phyloP scores from a whole-genome alignment of 2,329 filamentous ascomycete genomes.

The Trichoderma polysporum region DNA sequence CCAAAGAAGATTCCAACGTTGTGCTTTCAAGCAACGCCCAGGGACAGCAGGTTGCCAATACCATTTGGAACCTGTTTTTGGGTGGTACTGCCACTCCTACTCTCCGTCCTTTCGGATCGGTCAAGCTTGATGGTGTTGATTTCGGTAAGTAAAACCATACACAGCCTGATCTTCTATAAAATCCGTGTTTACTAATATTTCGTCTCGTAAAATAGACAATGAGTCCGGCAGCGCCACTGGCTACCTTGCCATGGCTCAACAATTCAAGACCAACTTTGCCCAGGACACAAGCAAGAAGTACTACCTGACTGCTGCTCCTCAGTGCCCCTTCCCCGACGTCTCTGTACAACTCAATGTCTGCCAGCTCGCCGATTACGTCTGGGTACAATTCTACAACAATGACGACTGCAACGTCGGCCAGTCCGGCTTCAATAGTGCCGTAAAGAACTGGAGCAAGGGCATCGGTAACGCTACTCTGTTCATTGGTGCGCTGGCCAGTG shows the following conservation, averaged over 20 bases:
- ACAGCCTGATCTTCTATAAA: neutral
- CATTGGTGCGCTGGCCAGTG: slow-evolving; percentile 56
- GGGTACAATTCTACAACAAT: slow-evolving; percentile 68
- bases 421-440: slow-evolving; percentile 56
- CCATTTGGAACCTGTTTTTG: slow-evolving; percentile 69
- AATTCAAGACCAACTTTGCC: slow-evolving; percentile 51
- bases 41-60: slow-evolving; percentile 56
- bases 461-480: slow-evolving; percentile 61
- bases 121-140: slow-evolving; percentile 71
- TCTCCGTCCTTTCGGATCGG: slow-evolving; percentile 64
- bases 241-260: slow-evolving; percentile 61
- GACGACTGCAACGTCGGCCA: slow-evolving; percentile 55
- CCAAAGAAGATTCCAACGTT: slow-evolving; percentile 64
- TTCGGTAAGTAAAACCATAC: slow-evolving; percentile 37
- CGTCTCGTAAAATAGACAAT: slow-evolving; percentile 18
- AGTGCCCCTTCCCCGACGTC: slow-evolving; percentile 61
- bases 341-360: slow-evolving; percentile 36
- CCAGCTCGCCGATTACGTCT: slow-evolving; percentile 49
- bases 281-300: slow-evolving; percentile 22
- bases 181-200: neutral
- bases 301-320: slow-evolving; percentile 23
- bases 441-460: slow-evolving; percentile 63
- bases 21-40: slow-evolving; percentile 48
- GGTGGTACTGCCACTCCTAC: slow-evolving; percentile 38
- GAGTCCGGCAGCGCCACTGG: slow-evolving; percentile 62